Base-by-base conservation (phyloP, 2,329 filamentous ascomycete species). In the Emericellopsis cladophorae region DNA sequence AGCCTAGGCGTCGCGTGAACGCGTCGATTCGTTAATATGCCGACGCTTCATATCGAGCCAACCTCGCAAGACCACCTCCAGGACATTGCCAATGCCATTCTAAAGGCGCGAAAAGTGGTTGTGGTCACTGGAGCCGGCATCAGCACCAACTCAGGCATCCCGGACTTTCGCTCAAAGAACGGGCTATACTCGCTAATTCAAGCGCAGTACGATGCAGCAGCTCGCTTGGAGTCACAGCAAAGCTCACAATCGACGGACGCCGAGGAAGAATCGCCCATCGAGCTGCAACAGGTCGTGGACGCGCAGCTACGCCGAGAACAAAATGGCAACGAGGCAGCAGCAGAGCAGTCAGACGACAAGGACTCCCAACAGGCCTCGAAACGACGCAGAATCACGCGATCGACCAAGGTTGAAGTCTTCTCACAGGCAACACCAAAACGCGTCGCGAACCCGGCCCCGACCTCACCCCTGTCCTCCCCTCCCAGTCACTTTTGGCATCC, bases 91-190 rank as follows among this genome's bases (percentile, higher is more conserved):
- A 72, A 83, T 52, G 60, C 67, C 4, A 61, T 85, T 36, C 70
- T 72, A 46, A 79, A 77, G 54, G 73, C 81, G 10, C 74, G 71
- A 46, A 84, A 82, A 54, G 69, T 84, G n/a, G 69, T 85, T 8
- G 74, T 85, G 16, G 67, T 85, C 26, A 85, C 81, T 1, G 81
- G 81, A 39, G 81, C 81, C 38, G 81, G 81, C 40, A 85, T 85
- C 53, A 83, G 79, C 54, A 85, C 81, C 39, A 85, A 84, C 54
- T 84, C 79, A 46, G 81, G 81, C 42, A 85, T 85, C 53, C 81
- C 81, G 79, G 80, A 84, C 48, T 84, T 84, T 47, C 79, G 80
- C 33, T 84, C 79, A 2, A 74, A 83, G 52, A 77, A 84, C 55
- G 81, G 81, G 2, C 68, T 85, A 1, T 85, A 85, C 57, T 80